Conservation (phyloP, 495 filamentous ascomycete species). For the Neohortaea acidophila region DNA sequence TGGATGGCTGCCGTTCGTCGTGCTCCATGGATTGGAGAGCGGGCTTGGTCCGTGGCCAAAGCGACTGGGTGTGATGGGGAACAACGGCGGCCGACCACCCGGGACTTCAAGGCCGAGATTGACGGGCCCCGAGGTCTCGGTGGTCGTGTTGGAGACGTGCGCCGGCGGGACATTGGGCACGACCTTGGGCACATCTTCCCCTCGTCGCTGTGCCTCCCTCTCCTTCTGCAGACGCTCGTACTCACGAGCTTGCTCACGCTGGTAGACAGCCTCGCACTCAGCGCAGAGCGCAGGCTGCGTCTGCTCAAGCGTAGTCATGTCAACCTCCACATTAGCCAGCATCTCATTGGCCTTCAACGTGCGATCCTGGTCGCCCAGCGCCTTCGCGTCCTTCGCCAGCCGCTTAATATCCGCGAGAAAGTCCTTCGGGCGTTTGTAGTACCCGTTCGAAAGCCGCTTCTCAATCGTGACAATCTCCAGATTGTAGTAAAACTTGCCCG, state of each 20-base stretch:
- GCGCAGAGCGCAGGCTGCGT: conserved; percentile 46
- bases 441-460: conserved; percentile 85
- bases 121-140: conserved; percentile 39
- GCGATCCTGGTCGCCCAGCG: conserved; percentile 55
- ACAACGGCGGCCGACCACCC: conserved; percentile 21
- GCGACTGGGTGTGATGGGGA: conserved; percentile 38
- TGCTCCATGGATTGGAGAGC: conserved; percentile 32
- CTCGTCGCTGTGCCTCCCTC: conserved; percentile 22
- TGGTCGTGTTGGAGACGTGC: conserved; percentile 32
- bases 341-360: conserved; percentile 79
- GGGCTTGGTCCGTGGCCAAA: conserved; percentile 35
- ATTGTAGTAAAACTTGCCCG: conserved; percentile 83
- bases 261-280: conserved; percentile 58
- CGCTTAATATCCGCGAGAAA: conserved; percentile 74
- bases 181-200: conserved; percentile 32
- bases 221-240: conserved; percentile 34
- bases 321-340: conserved; percentile 78
- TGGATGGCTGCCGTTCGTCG: conserved; percentile 34
- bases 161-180: conserved; percentile 33
- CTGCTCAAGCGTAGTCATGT: conserved; percentile 54
- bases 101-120: conserved; percentile 42
- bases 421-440: conserved; percentile 75
- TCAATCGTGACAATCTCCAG: conserved; percentile 87
- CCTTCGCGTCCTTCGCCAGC: conserved; percentile 67
- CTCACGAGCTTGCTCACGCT: conserved; percentile 53